A percentile compares a stretch with the other conserved stretches of the same genome.
These are phyloP conservation scores for Hypoxylon sp. DNA, from an alignment of 2,329 filamentous ascomycete genomes.

Conservation along the genomic window DNA sequence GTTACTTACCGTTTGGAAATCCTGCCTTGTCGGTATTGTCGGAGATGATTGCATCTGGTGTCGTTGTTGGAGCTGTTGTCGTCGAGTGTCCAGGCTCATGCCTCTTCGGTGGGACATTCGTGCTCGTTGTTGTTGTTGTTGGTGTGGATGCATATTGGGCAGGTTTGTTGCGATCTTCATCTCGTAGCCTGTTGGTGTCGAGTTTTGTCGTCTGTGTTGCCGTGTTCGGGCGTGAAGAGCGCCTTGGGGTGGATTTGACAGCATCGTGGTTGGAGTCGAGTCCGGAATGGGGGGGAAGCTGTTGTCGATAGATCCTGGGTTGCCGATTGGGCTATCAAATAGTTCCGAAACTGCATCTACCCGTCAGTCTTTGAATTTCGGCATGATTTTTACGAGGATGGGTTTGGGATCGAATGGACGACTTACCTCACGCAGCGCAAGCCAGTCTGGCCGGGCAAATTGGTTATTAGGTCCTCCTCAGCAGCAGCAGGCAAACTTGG, in stretches of 20 bases:
- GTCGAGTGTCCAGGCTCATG: slow-evolving; percentile 81
- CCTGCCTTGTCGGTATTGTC: slow-evolving; percentile 52
- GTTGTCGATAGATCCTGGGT: slow-evolving; percentile 58
- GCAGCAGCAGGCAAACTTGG: slow-evolving; percentile 47
- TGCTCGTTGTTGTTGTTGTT: slow-evolving; percentile 43
- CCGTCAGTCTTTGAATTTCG: slow-evolving; percentile 30
- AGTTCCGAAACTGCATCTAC: slow-evolving; percentile 56
- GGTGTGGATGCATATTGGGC: slow-evolving; percentile 62
- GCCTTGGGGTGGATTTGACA: slow-evolving; percentile 74
- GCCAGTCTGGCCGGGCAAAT: slow-evolving; percentile 50
- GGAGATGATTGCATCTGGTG: slow-evolving; percentile 55
- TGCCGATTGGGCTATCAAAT: slow-evolving; percentile 48
- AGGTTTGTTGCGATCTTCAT: slow-evolving; percentile 72
- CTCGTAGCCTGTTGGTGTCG: slow-evolving; percentile 81
- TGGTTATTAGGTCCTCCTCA: slow-evolving; percentile 43
- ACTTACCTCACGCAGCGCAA: slow-evolving; percentile 50
- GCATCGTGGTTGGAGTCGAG: slow-evolving; percentile 78
- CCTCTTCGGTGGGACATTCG: slow-evolving; percentile 76
- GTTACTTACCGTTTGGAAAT: slow-evolving; percentile 62
- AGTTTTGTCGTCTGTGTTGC: slow-evolving; percentile 87
- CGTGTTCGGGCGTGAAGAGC: slow-evolving; percentile 77
- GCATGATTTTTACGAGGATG: slow-evolving; percentile 1
- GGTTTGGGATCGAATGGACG: slow-evolving; percentile 40
- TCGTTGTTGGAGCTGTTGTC: slow-evolving; percentile 52
- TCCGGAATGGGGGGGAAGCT: slow-evolving; percentile 68